Evolutionary conservation across 768 basidiomycete species (phyloP).

Genomic region (Panaeolus cyanescens): DNA sequence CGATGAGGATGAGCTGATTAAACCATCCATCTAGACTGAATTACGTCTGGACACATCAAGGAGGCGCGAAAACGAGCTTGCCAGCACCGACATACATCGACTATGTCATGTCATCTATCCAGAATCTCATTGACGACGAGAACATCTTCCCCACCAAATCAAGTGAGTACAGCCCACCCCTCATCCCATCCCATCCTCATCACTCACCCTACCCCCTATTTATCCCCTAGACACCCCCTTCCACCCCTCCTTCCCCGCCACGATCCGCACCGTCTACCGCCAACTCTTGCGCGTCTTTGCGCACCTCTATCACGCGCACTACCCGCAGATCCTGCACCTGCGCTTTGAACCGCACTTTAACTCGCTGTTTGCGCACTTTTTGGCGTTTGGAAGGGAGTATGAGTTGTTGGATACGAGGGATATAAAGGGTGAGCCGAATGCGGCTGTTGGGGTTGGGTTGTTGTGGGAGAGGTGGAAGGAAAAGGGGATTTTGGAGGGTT

Average conservation of each 20-base stretch:
- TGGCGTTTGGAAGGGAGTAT: constrained; percentile 94
- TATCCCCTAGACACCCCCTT: constrained; percentile 72
- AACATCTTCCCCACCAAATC: constrained; percentile 93
- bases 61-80: constrained; percentile 82
- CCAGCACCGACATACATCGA: constrained; percentile 97
- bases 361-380: constrained; percentile 96
- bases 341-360: constrained; percentile 96
- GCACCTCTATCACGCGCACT: constrained; percentile 96
- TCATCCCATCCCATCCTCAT: not conserved
- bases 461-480: constrained; percentile 92
- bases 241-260: constrained; percentile 84
- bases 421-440: constrained; percentile 66
- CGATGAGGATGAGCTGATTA: not conserved
- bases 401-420: constrained; percentile 90
- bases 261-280: constrained; percentile 92
- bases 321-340: constrained; percentile 86
- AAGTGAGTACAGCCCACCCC: constrained; percentile 47
- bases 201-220: not conserved
- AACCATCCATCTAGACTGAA: constrained; percentile 61
- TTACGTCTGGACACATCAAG: constrained; percentile 94
- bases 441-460: constrained; percentile 70
- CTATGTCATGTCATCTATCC: constrained; percentile 96
- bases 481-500: constrained; percentile 68
- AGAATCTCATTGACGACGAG: constrained; percentile 93
- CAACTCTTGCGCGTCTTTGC: constrained; percentile 97